These are phyloP conservation scores for Eucalyptus erythrocorys DNA, from an alignment of 345 rosid species.

Conservation along the genomic window DNA sequence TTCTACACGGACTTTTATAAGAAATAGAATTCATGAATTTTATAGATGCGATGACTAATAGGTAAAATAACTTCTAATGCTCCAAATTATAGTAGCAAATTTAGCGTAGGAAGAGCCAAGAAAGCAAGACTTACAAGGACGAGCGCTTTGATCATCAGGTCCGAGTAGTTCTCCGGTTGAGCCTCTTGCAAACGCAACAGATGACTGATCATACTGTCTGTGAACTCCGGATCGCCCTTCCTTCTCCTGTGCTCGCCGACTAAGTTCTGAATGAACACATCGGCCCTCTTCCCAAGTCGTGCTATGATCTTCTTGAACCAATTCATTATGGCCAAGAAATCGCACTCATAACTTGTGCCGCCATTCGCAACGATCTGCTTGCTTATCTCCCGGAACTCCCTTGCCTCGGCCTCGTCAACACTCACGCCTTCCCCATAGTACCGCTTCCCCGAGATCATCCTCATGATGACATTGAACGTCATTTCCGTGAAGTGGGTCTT, in stretches of 20 bases:
- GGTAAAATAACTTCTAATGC: no score
- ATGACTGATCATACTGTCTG: constrained; percentile 46
- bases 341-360: neutral
- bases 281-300: constrained; percentile 13
- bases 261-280: constrained; percentile 30
- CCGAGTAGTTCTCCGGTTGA: constrained; percentile 6
- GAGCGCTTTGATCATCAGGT: constrained; percentile 36
- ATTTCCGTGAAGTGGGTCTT: constrained; percentile 18
- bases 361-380: neutral
- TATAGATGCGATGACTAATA: no score
- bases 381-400: neutral
- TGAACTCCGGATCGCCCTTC: neutral
- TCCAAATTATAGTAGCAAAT: no score
- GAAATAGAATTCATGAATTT: no score
- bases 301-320: constrained; percentile 16
- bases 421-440: constrained; percentile 30
- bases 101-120: neutral
- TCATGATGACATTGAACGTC: constrained; percentile 7
- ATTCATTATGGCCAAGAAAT: neutral
- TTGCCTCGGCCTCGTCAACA: constrained; percentile 1
- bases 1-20: no score
- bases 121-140: neutral
- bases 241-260: constrained; percentile 25
- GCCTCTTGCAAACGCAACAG: constrained; percentile 35
- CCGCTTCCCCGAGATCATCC: constrained; percentile 47